Percentiles rank a stretch among this genome's conserved stretches.
phyloP scores from a whole-genome alignment of 176 grass and related monocot species.

The Eleusine indica region DNA sequence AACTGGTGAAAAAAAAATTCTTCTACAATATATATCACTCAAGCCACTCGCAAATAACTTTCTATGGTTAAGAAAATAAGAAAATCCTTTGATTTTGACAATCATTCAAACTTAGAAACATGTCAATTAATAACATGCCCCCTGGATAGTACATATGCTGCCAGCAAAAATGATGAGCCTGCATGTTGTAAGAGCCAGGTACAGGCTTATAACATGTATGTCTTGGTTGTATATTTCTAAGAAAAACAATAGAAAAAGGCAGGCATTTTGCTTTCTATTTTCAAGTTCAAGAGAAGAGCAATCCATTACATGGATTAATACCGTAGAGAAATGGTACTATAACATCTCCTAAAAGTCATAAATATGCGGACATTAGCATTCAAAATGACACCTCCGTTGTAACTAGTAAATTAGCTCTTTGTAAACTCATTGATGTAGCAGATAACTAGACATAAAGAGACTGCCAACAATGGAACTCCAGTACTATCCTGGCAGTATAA shows the following conservation, averaged over 20 bases:
- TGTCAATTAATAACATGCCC: slow-evolving; percentile 7
- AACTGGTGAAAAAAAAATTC: background rate
- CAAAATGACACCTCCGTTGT: slow-evolving; percentile 34
- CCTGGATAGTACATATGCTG: background rate
- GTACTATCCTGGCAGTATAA: slow-evolving; percentile 15
- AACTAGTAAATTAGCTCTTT: slow-evolving; percentile 14
- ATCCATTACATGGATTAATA: background rate
- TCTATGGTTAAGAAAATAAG: background rate
- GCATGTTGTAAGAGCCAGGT: background rate
- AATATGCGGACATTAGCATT: slow-evolving; percentile 11
- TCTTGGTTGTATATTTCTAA: background rate
- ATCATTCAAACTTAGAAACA: slow-evolving; percentile 10
- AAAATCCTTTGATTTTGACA: background rate
- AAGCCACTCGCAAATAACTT: background rate
- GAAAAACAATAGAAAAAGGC: background rate
- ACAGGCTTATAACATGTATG: background rate
- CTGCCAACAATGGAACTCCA: slow-evolving; percentile 25
- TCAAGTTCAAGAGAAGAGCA: slow-evolving; percentile 7
- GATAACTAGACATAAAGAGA: slow-evolving; percentile 37
- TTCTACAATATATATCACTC: background rate
- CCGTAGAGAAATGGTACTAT: slow-evolving; percentile 2
- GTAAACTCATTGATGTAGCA: slow-evolving; percentile 25
- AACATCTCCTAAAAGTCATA: slow-evolving; percentile 24
- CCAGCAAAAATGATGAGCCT: slow-evolving; percentile 19
- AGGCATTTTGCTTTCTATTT: background rate